Evolutionary conservation across 352 stramenopile species (phyloP), one percentile per base, ranked within the genome.

Genomic region (Blastocystis sp.): DNA sequence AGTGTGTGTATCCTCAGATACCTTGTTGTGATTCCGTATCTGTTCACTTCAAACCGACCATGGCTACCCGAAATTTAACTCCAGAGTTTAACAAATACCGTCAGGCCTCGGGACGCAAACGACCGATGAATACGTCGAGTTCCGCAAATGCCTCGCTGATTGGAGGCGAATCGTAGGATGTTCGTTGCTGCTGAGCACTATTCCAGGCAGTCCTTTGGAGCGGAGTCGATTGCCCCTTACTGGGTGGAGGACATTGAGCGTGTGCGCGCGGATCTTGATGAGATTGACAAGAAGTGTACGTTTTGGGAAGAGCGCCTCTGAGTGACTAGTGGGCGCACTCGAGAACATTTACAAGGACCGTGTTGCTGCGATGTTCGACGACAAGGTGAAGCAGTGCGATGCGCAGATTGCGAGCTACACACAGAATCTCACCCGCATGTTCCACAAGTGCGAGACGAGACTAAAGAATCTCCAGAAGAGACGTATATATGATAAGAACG

Each of bases 201-300:
- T n/a, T 32, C 6, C 38, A 85, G 57, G 63, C 24, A 61, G 36
- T 36, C 21, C 2, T 46, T 85, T 18, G 57, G 57, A 63, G 40
- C 29, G 16, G 63, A 85, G 38, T 85, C 63, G n/a, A 85, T 85
- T 14, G 75, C 75, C 51, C 75, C 75, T 54, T 85, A 76, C 27
- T 85, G 75, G 75, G 75, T 85, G 76, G 75, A 85, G 42, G 57
- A 85, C 40, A 85, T 85, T 72, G 63, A 85, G n/a, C 57, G 75
- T 27, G 59, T 85, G 42, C 57, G 63, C 29, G 44, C 57, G 44
- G 75, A 85, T 53, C 46, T 85, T 4, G 63, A 85, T 18, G 75
- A 85, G 27, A 61, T 85, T 72, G 75, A 85, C 24, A 85, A 72
- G 63, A 85, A 85, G 24, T 27, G 75, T 85, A 49, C 4, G 46